phyloP scores from a whole-genome alignment of 768 basidiomycete genomes.

The Auricularia auricula-judae region DNA sequence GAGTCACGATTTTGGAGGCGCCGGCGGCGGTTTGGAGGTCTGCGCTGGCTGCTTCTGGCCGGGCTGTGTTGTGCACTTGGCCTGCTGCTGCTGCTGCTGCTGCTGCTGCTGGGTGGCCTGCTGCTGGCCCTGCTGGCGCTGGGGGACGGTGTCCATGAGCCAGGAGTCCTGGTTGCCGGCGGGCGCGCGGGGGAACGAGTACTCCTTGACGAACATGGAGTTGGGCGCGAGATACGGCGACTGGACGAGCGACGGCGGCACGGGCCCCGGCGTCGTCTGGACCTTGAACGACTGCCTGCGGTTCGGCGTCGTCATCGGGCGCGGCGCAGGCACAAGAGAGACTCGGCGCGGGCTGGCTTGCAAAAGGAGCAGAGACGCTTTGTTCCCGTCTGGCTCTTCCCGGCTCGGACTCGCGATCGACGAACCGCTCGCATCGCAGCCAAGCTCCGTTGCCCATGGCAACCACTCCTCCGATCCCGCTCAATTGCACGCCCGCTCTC shows the following conservation, averaged over 20 bases:
- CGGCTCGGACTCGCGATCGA: too few relatives aligned
- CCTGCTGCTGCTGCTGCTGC: background rate
- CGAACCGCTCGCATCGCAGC: background rate
- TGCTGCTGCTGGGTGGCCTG: background rate
- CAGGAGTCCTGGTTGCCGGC: background rate
- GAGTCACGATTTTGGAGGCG: background rate
- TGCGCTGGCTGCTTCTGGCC: background rate
- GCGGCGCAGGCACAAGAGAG: background rate
- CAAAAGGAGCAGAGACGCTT: background rate
- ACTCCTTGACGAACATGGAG: conserved; percentile 1
- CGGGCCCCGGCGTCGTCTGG: background rate
- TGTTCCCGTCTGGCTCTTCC: too few relatives aligned
- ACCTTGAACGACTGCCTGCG: background rate
- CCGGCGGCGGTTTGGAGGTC: background rate
- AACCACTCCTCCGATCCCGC: background rate
- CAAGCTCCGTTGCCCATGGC: background rate
- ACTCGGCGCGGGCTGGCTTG: background rate
- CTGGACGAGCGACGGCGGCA: conserved; percentile 4
- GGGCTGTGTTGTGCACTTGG: background rate
- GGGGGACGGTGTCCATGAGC: background rate
- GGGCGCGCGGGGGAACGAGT: background rate
- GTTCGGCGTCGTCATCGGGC: background rate
- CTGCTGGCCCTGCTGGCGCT: background rate
- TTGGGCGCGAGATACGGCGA: conserved; percentile 1
- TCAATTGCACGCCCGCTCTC: background rate